Percentiles rank a stretch among this genome's conserved stretches.
Conservation (phyloP, 2,329 filamentous ascomycete genomes). For the Trichoderma sp. region DNA sequence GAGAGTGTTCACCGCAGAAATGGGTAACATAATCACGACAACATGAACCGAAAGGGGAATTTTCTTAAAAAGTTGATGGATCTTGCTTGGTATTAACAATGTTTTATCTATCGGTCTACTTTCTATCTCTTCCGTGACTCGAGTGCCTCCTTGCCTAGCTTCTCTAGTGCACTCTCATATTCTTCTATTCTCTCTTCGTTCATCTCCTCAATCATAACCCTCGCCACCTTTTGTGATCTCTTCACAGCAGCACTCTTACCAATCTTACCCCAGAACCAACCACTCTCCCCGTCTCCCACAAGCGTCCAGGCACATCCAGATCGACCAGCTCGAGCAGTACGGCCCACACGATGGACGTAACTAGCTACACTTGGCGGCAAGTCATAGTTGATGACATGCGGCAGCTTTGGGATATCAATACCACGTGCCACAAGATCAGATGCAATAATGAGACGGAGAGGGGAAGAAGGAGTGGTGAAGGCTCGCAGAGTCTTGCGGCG, state of each 20-base stretch:
- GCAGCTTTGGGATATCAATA: constrained; percentile 75
- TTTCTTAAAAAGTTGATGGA: not conserved
- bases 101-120: not conserved
- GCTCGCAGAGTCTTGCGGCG: constrained; percentile 65
- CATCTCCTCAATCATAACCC: constrained; percentile 49
- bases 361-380: constrained; percentile 75
- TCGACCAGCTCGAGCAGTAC: constrained; percentile 80
- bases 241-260: constrained; percentile 55
- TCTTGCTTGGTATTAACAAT: constrained; percentile 4
- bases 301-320: constrained; percentile 81
- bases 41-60: not conserved
- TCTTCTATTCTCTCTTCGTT: constrained; percentile 44
- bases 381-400: constrained; percentile 92
- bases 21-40: not conserved
- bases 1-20: not conserved
- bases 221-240: constrained; percentile 46
- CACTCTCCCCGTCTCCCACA: constrained; percentile 75
- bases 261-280: constrained; percentile 90
- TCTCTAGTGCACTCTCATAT: constrained; percentile 59
- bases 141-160: constrained; percentile 60
- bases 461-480: constrained; percentile 66
- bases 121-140: constrained; percentile 29
- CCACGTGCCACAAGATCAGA: constrained; percentile 93
- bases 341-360: constrained; percentile 89
- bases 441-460: constrained; percentile 74